Evolutionary conservation across 1,284 basidiomycete species (phyloP), one percentile per base, ranked within the genome.

Genomic region (Apiotrichum montevideense): DNA sequence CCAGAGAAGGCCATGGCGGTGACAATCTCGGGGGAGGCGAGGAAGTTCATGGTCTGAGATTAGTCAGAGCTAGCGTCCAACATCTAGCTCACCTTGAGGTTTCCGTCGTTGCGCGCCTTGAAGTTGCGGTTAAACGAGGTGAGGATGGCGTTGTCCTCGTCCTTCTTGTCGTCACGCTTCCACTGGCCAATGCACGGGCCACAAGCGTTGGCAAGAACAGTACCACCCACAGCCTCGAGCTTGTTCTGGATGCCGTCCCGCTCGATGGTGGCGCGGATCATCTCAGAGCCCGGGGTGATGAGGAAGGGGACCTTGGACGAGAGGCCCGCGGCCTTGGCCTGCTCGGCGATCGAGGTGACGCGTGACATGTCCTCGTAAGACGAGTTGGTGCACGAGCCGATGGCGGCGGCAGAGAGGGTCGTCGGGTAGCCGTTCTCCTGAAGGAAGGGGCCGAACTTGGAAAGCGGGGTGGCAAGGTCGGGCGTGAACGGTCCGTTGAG

Each of bases 361-460:
- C 96, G 92, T 50, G 90, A 90, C 95, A 98, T 98, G 81, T 99
- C 96, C 81, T 98, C 96, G 78, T 99, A 99, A 35, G 96, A 98
- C 51, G 95, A 98, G 85, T 99, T 98, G 77, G 96, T 98, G 88
- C 95, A 99, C 52, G 96, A 98, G 59, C 96, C 95, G 75, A 98
- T 98, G 58, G 98, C 85, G 62, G 85, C 90, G 70, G 98, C 96
- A 81, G 91, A 94, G 81, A 99, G 87, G 77, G 98, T 95, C 62
- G 85, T 80, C 49, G 95, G 95, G 95, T 96, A 98, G 77, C 84
- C 83, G 82, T 98, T 96, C 82, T 92, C 87, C 84, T 91, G 91
- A 68, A 91, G 92, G 69, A 86, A 91, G 54, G 82, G 80, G 62
- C 89, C 88, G 75, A 98, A 97, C 82, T 95, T 88, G 77, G 95